Percentiles rank a stretch among this genome's conserved stretches.
These are phyloP conservation scores for Plasmopara viticola DNA, from an alignment of 352 stramenopile species.

Conservation along the genomic window DNA sequence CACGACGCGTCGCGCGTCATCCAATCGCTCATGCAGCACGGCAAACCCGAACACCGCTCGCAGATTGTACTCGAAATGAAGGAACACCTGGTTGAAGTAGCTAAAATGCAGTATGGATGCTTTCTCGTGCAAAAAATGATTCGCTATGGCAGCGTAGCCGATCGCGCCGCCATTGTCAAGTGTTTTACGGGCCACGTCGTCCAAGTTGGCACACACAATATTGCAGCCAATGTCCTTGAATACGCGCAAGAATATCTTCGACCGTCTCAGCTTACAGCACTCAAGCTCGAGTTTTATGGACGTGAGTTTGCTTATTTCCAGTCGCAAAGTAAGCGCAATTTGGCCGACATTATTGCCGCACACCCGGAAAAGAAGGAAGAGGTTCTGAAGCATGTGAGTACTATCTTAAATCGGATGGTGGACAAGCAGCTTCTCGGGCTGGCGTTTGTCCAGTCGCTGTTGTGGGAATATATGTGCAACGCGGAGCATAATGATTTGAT, in stretches of 20 bases:
- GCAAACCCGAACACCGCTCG: conserved; percentile 80
- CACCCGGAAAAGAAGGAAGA: conserved; percentile 68
- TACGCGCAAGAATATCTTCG: conserved; percentile 83
- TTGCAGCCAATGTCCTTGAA: conserved; percentile 91
- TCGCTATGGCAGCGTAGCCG: conserved; percentile 87
- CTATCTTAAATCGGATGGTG: conserved; percentile 78
- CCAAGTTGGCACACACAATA: conserved; percentile 92
- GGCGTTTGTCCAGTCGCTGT: conserved; percentile 82
- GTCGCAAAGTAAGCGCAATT: conserved; percentile 76
- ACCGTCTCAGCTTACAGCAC: conserved; percentile 75
- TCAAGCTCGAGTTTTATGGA: conserved; percentile 88
- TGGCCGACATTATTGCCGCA: conserved; percentile 58
- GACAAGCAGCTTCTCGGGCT: conserved; percentile 86
- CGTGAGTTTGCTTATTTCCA: conserved; percentile 87
- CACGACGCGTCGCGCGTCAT: conserved; percentile 94
- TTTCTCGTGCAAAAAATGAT: conserved; percentile 97
- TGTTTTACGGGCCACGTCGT: conserved; percentile 91
- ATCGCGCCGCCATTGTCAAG: conserved; percentile 82
- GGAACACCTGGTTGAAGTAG: conserved; percentile 88
- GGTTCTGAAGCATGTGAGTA: conserved; percentile 62
- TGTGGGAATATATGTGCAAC: conserved; percentile 88
- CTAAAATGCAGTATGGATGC: conserved; percentile 96
- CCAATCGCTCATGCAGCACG: conserved; percentile 93
- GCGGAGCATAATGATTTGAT: conserved; percentile 73
- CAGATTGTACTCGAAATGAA: conserved; percentile 89